Conservation (phyloP, 2,329 filamentous ascomycete genomes). For the Claviceps sp. region DNA sequence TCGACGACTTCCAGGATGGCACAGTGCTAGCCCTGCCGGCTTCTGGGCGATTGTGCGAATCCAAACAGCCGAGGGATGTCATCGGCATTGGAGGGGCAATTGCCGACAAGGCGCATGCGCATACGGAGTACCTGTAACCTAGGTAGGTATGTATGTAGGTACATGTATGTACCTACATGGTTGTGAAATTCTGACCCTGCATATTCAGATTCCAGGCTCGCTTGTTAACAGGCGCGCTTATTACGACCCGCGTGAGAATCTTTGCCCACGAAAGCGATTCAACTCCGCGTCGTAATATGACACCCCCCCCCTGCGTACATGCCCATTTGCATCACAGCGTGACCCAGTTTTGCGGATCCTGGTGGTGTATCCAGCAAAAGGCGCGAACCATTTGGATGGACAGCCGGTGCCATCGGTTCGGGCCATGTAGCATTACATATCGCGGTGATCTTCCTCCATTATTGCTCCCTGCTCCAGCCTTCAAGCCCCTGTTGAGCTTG, state of each 20-base stretch:
- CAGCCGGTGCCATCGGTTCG: constrained; percentile 1
- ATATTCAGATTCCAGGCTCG: background rate
- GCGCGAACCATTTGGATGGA: constrained; percentile 4
- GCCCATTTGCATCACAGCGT: background rate
- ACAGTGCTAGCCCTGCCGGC: background rate
- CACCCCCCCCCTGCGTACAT: background rate
- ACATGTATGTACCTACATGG: background rate
- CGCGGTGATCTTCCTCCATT: background rate
- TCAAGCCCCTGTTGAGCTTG: background rate
- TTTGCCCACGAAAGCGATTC: background rate
- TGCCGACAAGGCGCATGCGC: constrained; percentile 1
- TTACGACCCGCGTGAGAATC: background rate
- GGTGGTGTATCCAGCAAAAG: background rate
- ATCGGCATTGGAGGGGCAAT: constrained; percentile 2
- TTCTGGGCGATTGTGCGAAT: background rate
- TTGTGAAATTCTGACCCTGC: constrained; percentile 1
- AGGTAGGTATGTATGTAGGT: no score
- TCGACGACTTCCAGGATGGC: no score
- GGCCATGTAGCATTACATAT: background rate
- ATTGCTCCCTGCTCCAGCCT: background rate
- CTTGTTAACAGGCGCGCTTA: background rate
- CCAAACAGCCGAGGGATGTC: background rate
- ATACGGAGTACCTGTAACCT: no score
- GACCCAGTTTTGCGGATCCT: constrained; percentile 4
- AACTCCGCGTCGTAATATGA: constrained; percentile 5